These are phyloP conservation scores for Pyricularia sp. DNA, from an alignment of 2,329 filamentous ascomycete genomes.

Conservation along the genomic window DNA sequence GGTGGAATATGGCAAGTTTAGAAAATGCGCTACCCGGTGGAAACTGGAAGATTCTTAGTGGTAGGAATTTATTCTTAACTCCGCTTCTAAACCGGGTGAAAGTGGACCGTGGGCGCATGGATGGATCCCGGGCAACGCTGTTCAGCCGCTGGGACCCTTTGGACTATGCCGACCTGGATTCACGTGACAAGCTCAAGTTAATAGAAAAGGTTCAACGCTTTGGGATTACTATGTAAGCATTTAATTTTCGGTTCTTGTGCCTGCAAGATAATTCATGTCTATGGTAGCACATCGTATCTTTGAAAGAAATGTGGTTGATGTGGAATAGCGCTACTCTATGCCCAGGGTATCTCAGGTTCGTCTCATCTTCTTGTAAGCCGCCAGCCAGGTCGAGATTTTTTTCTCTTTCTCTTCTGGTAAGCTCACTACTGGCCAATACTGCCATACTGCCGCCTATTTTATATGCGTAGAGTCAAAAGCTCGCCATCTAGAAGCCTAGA, in stretches of 20 bases:
- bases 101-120: not conserved
- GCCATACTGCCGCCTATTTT: not conserved
- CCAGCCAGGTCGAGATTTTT: not conserved
- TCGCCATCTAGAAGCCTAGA: not conserved
- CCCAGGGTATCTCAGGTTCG: not conserved
- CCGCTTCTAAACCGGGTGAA: not conserved
- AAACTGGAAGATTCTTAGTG: constrained; percentile 3
- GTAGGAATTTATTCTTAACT: not conserved
- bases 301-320: not conserved
- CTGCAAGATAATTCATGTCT: too few species aligned
- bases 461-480: not conserved
- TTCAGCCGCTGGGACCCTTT: not conserved
- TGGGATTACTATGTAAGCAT: not conserved
- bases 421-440: not conserved
- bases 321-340: not conserved
- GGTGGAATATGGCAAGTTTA: not conserved
- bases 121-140: not conserved
- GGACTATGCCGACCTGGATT: not conserved
- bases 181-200: not conserved
- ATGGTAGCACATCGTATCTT: not conserved
- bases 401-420: not conserved
- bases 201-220: not conserved
- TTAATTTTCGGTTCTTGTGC: not conserved
- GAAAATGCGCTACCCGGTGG: not conserved
- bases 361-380: not conserved